Conservation (phyloP, 2,329 filamentous ascomycete species). For the Ophiostoma sp. region DNA sequence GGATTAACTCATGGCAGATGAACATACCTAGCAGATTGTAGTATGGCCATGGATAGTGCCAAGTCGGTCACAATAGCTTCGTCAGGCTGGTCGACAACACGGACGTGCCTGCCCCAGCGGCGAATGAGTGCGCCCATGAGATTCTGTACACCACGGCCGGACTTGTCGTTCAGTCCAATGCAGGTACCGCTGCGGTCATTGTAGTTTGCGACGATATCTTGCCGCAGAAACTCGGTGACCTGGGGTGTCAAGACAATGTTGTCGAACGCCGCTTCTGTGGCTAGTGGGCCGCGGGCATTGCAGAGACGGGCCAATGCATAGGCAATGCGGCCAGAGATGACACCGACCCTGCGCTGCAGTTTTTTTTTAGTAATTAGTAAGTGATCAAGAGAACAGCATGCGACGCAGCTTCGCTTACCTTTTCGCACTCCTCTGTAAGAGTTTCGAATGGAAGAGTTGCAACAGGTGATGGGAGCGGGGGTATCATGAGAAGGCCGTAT, state of each 20-base stretch:
- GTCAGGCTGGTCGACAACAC: slow-evolving; percentile 32
- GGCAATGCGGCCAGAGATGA: slow-evolving; percentile 11
- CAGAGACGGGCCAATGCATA: not conserved
- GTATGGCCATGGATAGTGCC: not conserved
- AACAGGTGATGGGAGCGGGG: not conserved
- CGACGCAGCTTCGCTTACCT: not conserved
- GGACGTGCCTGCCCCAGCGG: slow-evolving; percentile 7
- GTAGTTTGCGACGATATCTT: not conserved
- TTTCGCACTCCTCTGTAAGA: slow-evolving; percentile 3
- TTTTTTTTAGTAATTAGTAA: not conserved
- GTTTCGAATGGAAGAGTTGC: not conserved
- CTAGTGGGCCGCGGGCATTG: not conserved
- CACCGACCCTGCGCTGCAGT: slow-evolving; percentile 15
- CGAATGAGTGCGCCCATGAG: slow-evolving; percentile 16
- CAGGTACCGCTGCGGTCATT: not conserved
- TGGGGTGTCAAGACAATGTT: slow-evolving; percentile 6
- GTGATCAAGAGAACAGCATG: not conserved
- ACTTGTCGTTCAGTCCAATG: slow-evolving; percentile 14
- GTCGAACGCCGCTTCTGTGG: slow-evolving; percentile 15
- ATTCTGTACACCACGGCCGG: not conserved
- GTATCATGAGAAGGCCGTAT: slow-evolving; percentile 12
- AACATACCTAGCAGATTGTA: slow-evolving; percentile 12
- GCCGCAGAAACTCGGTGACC: not conserved
- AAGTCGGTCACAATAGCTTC: slow-evolving; percentile 5
- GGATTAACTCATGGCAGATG: not conserved